These are phyloP conservation scores for Diaporthe aspalathi DNA, from an alignment of 2,329 filamentous ascomycete genomes.

Conservation along the genomic window DNA sequence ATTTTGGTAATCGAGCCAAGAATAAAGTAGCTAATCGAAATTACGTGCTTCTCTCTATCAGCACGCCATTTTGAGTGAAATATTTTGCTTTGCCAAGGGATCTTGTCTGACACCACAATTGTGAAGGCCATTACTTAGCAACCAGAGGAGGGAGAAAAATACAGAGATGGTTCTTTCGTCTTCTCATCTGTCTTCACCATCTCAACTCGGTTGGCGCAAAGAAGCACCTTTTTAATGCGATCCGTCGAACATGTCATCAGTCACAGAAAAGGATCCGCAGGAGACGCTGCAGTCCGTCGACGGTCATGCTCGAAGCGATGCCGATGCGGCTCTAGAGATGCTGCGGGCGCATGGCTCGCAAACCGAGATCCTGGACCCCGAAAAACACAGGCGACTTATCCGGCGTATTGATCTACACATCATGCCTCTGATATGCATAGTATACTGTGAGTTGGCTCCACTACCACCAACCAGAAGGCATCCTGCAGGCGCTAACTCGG, in stretches of 20 bases:
- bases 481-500: not conserved
- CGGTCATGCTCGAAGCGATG: not conserved
- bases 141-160: accelerated
- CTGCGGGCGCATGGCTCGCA: not conserved
- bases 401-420: constrained; percentile 43
- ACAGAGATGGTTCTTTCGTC: no score
- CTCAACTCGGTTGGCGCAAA: not conserved
- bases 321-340: constrained; percentile 9
- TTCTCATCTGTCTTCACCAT: not conserved
- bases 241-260: not conserved
- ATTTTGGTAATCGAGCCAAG: constrained; percentile 5
- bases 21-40: not conserved
- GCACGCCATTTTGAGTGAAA: constrained; percentile 4
- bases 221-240: no score
- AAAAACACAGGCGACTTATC: constrained; percentile 33
- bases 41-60: constrained; percentile 4
- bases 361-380: constrained; percentile 9
- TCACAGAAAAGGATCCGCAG: not conserved
- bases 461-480: not conserved
- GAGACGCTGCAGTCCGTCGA: not conserved
- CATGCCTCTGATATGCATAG: constrained; percentile 43
- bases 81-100: not conserved
- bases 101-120: not conserved
- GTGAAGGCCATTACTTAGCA: no score
- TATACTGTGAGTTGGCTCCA: not conserved